Conservation (phyloP, 345 rosid species). For the Populus alba region DNA sequence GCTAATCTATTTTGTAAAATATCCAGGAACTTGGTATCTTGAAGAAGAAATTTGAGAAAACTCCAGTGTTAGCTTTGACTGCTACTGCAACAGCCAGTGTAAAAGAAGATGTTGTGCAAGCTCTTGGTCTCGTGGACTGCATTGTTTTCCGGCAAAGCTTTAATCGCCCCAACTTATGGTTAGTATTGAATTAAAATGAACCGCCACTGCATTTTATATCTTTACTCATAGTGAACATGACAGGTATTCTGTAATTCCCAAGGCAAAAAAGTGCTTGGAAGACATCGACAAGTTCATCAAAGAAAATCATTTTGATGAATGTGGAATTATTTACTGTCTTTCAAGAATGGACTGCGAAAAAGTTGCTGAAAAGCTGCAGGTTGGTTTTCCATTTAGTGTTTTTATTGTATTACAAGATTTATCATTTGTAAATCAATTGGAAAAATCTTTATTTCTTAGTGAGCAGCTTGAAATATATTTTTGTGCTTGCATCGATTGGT, state of each 20-base stretch:
- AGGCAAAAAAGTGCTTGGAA: slow-evolving; percentile 84
- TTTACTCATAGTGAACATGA: slow-evolving; percentile 31
- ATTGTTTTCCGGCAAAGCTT: slow-evolving; percentile 95
- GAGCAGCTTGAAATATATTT: neutral
- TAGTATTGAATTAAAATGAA: slow-evolving; percentile 28
- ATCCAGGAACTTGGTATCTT: slow-evolving; percentile 91
- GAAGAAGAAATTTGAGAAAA: slow-evolving; percentile 83
- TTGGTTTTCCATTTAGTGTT: slow-evolving; percentile 33
- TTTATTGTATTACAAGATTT: neutral
- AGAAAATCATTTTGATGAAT: slow-evolving; percentile 88
- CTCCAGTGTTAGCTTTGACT: slow-evolving; percentile 93
- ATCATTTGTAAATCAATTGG: neutral
- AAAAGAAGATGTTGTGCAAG: slow-evolving; percentile 98
- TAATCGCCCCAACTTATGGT: slow-evolving; percentile 92
- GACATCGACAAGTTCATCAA: slow-evolving; percentile 89
- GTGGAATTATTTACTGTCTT: slow-evolving; percentile 97
- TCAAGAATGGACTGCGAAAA: slow-evolving; percentile 98
- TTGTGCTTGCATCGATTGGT: too few species aligned
- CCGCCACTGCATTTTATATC: slow-evolving; percentile 15
- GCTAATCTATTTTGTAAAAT: slow-evolving; percentile 16
- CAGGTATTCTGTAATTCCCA: slow-evolving; percentile 86
- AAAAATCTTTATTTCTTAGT: neutral
- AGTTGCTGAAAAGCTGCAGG: slow-evolving; percentile 88
- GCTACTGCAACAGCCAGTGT: slow-evolving; percentile 99
- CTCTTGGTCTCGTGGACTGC: slow-evolving; percentile 95